Percentiles rank a stretch among this genome's conserved stretches.
phyloP scores from a whole-genome alignment of 768 basidiomycete species.

The Tulasnella sp. region DNA sequence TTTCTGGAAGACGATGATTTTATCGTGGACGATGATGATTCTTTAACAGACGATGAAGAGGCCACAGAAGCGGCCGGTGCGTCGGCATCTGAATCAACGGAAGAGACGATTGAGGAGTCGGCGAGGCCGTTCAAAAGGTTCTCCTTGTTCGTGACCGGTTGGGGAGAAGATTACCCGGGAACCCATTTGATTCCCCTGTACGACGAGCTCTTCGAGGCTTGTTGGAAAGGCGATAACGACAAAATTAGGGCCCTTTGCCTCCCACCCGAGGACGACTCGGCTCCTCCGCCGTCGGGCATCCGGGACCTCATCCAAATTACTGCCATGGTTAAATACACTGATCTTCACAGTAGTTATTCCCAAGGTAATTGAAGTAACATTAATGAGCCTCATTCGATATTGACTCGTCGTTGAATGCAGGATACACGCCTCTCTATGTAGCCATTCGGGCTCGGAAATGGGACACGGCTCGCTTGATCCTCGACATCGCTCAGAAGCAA shows the following conservation, averaged over 20 bases:
- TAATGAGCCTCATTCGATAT: not conserved
- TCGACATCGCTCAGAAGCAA: conserved; percentile 61
- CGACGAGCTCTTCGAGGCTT: conserved; percentile 62
- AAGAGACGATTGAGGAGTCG: not conserved
- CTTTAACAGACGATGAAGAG: too few species aligned
- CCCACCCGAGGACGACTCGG: conserved; percentile 46
- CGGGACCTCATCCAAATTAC: conserved; percentile 25
- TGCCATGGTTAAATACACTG: not conserved
- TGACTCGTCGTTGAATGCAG: not conserved
- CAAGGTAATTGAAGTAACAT: conserved; percentile 38
- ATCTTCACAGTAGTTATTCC: conserved; percentile 38
- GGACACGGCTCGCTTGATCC: conserved; percentile 59
- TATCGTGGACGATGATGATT: too few species aligned
- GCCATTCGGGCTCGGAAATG: conserved; percentile 57
- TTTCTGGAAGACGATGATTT: too few species aligned
- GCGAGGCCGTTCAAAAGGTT: not conserved
- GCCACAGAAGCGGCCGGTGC: conserved; percentile 52
- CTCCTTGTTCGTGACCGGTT: not conserved
- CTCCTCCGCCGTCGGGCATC: not conserved
- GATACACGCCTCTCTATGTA: conserved; percentile 54
- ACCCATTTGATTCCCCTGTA: conserved; percentile 48
- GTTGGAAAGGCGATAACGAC: conserved; percentile 56
- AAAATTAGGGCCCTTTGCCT: conserved; percentile 59
- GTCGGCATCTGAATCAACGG: conserved; percentile 44
- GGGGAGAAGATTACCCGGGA: conserved; percentile 37